Percentiles rank a stretch among this genome's conserved stretches.
phyloP scores from a whole-genome alignment of 208 protist species.

The Leishmania amazonensis region DNA sequence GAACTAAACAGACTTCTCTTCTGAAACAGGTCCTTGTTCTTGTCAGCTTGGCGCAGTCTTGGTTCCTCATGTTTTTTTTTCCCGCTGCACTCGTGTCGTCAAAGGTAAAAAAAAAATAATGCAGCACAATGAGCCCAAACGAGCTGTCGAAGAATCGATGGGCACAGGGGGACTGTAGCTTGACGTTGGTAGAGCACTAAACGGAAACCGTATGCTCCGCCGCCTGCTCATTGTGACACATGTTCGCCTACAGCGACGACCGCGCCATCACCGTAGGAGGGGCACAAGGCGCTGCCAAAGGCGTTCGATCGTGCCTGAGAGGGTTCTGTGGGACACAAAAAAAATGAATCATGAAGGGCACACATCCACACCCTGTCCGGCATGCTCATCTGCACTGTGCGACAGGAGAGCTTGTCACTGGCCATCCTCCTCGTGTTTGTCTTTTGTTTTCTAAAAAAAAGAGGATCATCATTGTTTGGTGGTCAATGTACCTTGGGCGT shows the following conservation, averaged over 20 bases:
- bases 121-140: too few species aligned
- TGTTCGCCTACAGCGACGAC: background rate
- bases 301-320: background rate
- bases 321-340: background rate
- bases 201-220: background rate
- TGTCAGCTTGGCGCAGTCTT: background rate
- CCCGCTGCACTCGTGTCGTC: background rate
- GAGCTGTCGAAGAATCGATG: background rate
- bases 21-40: background rate
- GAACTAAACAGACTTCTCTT: conserved; percentile 62
- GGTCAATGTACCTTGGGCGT: too few species aligned
- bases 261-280: background rate
- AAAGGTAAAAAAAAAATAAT: too few species aligned
- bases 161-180: background rate
- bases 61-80: background rate
- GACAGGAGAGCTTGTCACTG: background rate
- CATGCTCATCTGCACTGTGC: background rate
- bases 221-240: background rate
- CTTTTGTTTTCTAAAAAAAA: background rate
- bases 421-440: background rate
- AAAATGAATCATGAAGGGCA: background rate
- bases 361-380: background rate
- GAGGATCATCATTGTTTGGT: background rate
- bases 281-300: background rate
- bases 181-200: background rate